Conservation (phyloP, 1,284 basidiomycete genomes). For the Boletus sp. region DNA sequence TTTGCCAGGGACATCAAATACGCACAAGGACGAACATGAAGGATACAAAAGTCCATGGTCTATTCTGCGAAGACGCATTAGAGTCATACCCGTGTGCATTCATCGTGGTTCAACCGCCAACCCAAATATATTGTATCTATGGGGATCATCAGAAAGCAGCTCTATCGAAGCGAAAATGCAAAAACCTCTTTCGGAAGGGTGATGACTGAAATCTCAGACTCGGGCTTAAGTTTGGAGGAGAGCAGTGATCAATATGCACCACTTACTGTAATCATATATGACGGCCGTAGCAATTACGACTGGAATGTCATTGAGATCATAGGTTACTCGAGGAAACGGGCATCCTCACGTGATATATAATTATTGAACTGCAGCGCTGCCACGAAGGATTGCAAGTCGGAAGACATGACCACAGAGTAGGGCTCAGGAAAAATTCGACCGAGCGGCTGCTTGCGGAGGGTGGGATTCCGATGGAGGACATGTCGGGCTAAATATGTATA, state of each 20-base stretch:
- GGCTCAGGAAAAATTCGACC: background rate
- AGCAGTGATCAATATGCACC: no score
- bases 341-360: constrained; percentile 14
- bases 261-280: constrained; percentile 24
- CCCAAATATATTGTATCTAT: constrained; percentile 21
- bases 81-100: background rate
- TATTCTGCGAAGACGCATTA: constrained; percentile 15
- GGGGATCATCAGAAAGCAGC: background rate
- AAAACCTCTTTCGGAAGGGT: constrained; percentile 18
- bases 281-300: constrained; percentile 11
- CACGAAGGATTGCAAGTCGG: constrained; percentile 6
- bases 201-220: constrained; percentile 9
- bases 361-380: constrained; percentile 15
- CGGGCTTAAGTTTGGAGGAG: background rate
- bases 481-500: no score
- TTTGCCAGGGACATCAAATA: background rate
- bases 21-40: constrained; percentile 19
- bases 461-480: background rate
- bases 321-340: background rate
- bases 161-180: background rate
- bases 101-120: constrained; percentile 7
- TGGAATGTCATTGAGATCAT: constrained; percentile 4
- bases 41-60: constrained; percentile 19
- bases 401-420: constrained; percentile 15
- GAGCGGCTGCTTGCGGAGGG: background rate